Percentiles rank a stretch among this genome's conserved stretches.
These are phyloP conservation scores for Primulina huaijiensis DNA, from an alignment of 257 asterid genomes.

Conservation along the genomic window DNA sequence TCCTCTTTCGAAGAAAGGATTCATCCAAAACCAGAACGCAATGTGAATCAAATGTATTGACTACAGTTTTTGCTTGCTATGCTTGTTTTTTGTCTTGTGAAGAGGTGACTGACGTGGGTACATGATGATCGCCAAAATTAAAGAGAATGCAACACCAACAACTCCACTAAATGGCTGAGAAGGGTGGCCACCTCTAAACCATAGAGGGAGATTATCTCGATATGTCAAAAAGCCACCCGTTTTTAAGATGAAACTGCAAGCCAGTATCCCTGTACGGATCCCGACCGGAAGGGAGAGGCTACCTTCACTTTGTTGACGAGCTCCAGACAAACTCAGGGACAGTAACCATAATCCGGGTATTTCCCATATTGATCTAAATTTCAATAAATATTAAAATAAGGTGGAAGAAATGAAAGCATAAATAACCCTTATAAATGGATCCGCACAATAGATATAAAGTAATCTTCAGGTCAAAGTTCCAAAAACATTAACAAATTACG, in stretches of 20 bases:
- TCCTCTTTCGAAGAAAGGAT: conserved; percentile 13
- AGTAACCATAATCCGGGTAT: conserved; percentile 83
- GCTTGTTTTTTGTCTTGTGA: conserved; percentile 26
- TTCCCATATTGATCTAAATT: conserved; percentile 68
- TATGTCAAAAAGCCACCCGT: conserved; percentile 57
- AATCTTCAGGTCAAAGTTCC: conserved; percentile 3
- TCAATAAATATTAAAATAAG: conserved; percentile 22
- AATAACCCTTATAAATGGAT: conserved; percentile 8
- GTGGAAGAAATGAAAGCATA: background rate
- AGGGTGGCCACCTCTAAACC: conserved; percentile 69
- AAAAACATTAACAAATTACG: background rate
- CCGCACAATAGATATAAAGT: background rate
- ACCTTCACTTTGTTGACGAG: conserved; percentile 65
- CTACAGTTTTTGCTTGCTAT: conserved; percentile 37
- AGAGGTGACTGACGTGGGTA: conserved; percentile 44
- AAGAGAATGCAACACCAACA: conserved; percentile 62
- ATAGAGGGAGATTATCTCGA: conserved; percentile 48
- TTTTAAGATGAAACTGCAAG: conserved; percentile 53
- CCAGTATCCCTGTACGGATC: conserved; percentile 76
- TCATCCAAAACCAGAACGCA: background rate
- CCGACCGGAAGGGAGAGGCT: conserved; percentile 84
- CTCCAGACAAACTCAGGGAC: conserved; percentile 78
- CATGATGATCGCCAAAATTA: conserved; percentile 49
- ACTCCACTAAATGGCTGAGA: conserved; percentile 82
- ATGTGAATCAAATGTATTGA: conserved; percentile 10